Conservation (phyloP, 208 protist species). For the Leishmania arabica region DNA sequence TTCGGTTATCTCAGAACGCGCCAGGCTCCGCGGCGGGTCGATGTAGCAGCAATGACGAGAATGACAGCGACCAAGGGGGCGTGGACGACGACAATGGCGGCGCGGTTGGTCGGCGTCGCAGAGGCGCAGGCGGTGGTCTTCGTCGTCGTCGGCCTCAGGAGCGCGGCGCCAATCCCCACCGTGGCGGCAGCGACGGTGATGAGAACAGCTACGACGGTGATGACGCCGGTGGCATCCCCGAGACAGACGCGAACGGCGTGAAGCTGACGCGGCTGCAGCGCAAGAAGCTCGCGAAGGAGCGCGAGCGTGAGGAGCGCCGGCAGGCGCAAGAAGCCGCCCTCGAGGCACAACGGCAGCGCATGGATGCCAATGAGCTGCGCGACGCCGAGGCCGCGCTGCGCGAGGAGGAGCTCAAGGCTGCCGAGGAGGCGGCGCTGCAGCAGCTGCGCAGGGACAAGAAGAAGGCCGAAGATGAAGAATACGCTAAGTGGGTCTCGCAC, state of each 20-base stretch:
- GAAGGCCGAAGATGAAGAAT: constrained; percentile 61
- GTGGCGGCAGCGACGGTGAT: constrained; percentile 8
- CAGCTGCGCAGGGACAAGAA: constrained; percentile 66
- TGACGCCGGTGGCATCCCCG: constrained; percentile 4
- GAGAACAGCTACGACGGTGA: constrained; percentile 19
- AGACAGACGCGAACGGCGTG: constrained; percentile 15
- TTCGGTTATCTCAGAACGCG: not conserved
- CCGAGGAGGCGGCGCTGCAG: constrained; percentile 56
- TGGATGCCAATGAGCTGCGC: constrained; percentile 4
- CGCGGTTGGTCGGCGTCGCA: not conserved
- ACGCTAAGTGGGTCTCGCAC: constrained; percentile 58
- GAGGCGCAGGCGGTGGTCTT: not conserved
- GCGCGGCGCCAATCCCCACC: not conserved
- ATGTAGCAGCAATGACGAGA: not conserved
- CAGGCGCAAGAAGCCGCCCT: constrained; percentile 38
- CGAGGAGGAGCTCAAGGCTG: constrained; percentile 36
- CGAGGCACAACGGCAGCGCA: constrained; percentile 34
- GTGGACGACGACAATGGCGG: not conserved
- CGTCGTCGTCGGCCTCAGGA: constrained; percentile 9
- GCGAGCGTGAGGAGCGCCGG: constrained; percentile 53
- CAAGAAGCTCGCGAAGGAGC: constrained; percentile 64
- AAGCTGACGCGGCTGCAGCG: constrained; percentile 60
- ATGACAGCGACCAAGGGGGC: not conserved
- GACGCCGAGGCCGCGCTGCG: constrained; percentile 29
- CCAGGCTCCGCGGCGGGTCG: not conserved